phyloP scores from a whole-genome alignment of 148 eudicot genomes.

The Polygonum maritimum region DNA sequence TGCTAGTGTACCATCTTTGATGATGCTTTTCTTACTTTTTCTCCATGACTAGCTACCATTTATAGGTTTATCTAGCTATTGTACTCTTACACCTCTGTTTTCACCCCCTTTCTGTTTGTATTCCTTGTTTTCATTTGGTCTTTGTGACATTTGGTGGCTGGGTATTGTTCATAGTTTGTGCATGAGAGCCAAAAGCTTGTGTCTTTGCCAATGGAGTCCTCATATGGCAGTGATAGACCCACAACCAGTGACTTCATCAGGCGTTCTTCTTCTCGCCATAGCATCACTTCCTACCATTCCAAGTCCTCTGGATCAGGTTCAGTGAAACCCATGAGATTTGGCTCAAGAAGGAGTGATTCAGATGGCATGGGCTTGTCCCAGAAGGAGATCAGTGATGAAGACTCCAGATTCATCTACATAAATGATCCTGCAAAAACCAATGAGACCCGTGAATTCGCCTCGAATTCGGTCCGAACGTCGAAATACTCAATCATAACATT shows the following conservation, averaged over 20 bases:
- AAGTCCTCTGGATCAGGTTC: constrained; percentile 41
- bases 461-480: constrained; percentile 81
- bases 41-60: neutral
- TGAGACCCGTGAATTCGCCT: constrained; percentile 57
- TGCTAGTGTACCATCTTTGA: neutral
- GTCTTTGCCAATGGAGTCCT: neutral
- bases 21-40: neutral
- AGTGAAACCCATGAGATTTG: constrained; percentile 45
- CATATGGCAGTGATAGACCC: neutral
- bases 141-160: neutral
- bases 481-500: constrained; percentile 74
- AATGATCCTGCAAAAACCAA: constrained; percentile 75
- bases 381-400: constrained; percentile 82
- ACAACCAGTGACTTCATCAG: neutral
- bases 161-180: neutral
- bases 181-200: neutral
- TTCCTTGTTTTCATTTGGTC: neutral
- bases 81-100: neutral
- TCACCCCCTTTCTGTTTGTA: neutral
- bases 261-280: constrained; percentile 33
- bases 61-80: neutral
- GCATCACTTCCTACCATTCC: constrained; percentile 39
- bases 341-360: constrained; percentile 65
- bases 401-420: constrained; percentile 57
- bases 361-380: constrained; percentile 60